Conservation (phyloP, 352 stramenopile genomes). For the Plasmopara halstedii region DNA sequence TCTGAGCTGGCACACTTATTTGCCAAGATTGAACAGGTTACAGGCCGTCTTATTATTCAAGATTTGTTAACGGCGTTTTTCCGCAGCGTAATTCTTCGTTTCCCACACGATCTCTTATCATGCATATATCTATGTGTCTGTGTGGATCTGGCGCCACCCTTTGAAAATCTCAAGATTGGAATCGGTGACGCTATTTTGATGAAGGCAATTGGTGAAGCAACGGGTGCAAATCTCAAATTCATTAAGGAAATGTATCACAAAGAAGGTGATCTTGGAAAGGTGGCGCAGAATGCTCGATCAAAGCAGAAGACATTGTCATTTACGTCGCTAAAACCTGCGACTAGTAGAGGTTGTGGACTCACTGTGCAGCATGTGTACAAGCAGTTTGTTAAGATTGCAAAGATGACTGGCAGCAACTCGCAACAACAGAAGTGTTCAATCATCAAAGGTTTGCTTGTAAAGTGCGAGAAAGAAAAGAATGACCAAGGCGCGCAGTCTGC, state of each 20-base stretch:
- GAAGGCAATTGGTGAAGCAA: slow-evolving; percentile 94
- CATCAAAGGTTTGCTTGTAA: slow-evolving; percentile 96
- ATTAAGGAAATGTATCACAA: slow-evolving; percentile 96
- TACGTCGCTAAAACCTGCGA: slow-evolving; percentile 49
- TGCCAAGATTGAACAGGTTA: slow-evolving; percentile 64
- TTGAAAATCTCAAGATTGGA: slow-evolving; percentile 97
- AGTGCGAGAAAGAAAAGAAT: slow-evolving; percentile 81
- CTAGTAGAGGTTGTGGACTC: slow-evolving; percentile 63
- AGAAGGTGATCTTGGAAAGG: slow-evolving; percentile 95
- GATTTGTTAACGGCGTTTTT: slow-evolving; percentile 85
- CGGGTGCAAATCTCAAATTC: slow-evolving; percentile 83
- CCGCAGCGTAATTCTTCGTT: slow-evolving; percentile 59
- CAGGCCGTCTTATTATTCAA: slow-evolving; percentile 75
- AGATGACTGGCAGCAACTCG: slow-evolving; percentile 92
- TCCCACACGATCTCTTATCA: slow-evolving; percentile 77
- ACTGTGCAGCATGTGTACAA: slow-evolving; percentile 83
- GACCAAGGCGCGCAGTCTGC: slow-evolving; percentile 60
- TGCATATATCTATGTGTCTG: slow-evolving; percentile 89
- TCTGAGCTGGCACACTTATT: slow-evolving; percentile 60
- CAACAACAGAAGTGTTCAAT: slow-evolving; percentile 96
- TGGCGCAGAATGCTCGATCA: slow-evolving; percentile 90
- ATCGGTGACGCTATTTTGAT: slow-evolving; percentile 97
- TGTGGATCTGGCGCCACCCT: slow-evolving; percentile 91
- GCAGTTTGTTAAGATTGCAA: slow-evolving; percentile 90
- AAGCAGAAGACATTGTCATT: slow-evolving; percentile 92